Evolutionary conservation across 2,329 filamentous ascomycete species (phyloP).

Genomic region (Metarhizium humberi): DNA sequence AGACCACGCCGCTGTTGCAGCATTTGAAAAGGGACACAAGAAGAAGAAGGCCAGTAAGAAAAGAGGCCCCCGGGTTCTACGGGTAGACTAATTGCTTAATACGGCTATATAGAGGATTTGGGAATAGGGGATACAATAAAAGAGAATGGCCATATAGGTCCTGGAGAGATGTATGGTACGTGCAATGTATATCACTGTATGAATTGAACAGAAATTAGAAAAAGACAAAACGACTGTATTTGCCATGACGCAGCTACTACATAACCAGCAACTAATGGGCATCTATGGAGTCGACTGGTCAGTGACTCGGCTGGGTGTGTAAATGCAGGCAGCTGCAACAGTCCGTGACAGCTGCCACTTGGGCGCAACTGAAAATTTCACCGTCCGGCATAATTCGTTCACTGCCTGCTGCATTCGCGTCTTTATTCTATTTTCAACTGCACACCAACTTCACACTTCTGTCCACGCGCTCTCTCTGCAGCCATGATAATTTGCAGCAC

Average conservation of each 20-base stretch:
- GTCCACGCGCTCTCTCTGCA: not conserved
- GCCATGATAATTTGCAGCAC: not conserved
- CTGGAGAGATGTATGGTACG: constrained; percentile 7
- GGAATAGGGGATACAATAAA: constrained; percentile 12
- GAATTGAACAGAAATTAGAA: constrained; percentile 13
- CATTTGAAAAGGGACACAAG: constrained; percentile 73
- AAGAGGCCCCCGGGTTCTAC: constrained; percentile 60
- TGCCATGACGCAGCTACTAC: not conserved
- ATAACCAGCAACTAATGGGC: not conserved
- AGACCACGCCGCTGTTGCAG: constrained; percentile 61
- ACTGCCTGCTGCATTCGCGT: not conserved
- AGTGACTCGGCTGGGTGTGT: not conserved
- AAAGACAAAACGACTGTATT: not conserved
- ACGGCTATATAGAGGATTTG: not conserved
- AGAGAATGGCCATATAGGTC: not conserved
- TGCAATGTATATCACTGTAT: constrained; percentile 30
- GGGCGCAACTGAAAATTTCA: not conserved
- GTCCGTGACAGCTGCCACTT: not conserved
- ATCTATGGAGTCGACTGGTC: not conserved
- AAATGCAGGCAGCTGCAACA: not conserved
- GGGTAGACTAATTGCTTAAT: constrained; percentile 50
- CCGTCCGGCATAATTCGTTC: not conserved
- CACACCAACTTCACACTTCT: not conserved
- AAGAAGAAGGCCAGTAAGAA: constrained; percentile 71
- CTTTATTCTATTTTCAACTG: not conserved